Evolutionary conservation across 768 basidiomycete species (phyloP).

Genomic region (Xerocomus brunneocitrinus): DNA sequence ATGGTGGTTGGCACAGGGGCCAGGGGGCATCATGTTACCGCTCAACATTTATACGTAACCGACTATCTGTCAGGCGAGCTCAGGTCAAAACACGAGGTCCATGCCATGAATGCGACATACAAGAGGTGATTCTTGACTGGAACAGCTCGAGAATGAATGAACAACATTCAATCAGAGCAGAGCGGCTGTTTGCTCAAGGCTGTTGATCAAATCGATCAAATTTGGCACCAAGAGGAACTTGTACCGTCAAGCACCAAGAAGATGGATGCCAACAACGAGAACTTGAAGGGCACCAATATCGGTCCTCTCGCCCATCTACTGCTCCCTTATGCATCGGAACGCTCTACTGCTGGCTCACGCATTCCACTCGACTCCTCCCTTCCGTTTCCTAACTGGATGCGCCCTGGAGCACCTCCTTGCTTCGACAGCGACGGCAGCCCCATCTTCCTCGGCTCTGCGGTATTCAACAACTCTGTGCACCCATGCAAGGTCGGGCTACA

Average conservation of each 20-base stretch:
- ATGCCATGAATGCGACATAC: background rate
- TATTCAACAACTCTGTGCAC: constrained; percentile 63
- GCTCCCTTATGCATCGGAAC: background rate
- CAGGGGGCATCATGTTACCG: background rate
- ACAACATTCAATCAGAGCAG: no score
- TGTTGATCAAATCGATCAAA: no score
- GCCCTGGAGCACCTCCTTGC: constrained; percentile 48
- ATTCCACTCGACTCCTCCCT: constrained; percentile 44
- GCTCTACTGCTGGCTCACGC: constrained; percentile 53
- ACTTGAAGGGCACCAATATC: no score
- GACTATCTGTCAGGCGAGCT: background rate
- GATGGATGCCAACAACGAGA: constrained; percentile 4
- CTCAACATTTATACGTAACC: background rate
- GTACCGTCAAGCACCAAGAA: background rate
- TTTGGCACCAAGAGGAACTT: background rate
- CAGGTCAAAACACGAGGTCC: background rate
- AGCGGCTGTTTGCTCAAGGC: no score
- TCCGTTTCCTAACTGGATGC: constrained; percentile 37
- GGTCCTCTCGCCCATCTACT: no score
- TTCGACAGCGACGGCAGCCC: constrained; percentile 58
- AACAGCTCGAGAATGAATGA: no score
- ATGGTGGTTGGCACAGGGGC: background rate
- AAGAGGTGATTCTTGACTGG: no score
- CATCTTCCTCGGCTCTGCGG: constrained; percentile 69
- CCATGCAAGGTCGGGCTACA: constrained; percentile 77